phyloP scores from a whole-genome alignment of 1,139 yeast species.

The Yamadazyma taylorii region DNA sequence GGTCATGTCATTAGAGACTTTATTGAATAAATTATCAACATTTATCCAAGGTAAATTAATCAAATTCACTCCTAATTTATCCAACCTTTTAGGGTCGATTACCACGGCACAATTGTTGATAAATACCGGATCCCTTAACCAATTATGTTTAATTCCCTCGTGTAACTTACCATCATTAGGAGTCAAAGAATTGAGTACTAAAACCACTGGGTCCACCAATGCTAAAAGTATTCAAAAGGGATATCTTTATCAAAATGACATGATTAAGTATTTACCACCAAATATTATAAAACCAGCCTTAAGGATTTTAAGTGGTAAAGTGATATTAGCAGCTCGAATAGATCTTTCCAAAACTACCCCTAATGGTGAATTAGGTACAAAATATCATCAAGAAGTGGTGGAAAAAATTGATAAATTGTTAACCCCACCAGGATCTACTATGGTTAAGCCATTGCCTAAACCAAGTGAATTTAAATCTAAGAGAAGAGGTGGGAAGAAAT shows the following conservation, averaged over 20 bases:
- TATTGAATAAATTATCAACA: constrained; percentile 44
- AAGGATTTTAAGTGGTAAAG: constrained; percentile 77
- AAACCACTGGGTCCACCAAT: constrained; percentile 28
- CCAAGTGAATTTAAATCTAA: constrained; percentile 80
- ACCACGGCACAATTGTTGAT: constrained; percentile 76
- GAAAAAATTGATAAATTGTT: constrained; percentile 68
- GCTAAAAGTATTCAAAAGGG: constrained; percentile 56
- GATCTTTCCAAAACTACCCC: constrained; percentile 52
- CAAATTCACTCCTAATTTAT: constrained; percentile 75
- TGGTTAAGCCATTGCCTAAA: constrained; percentile 75
- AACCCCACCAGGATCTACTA: constrained; percentile 73
- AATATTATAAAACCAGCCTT: constrained; percentile 68
- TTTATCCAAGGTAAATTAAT: constrained; percentile 60
- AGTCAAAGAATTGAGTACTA: constrained; percentile 51
- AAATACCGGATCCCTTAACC: constrained; percentile 69
- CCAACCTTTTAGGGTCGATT: constrained; percentile 69
- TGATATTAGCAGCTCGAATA: constrained; percentile 79
- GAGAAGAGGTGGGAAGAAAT: constrained; percentile 82
- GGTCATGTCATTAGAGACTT: constrained; percentile 45
- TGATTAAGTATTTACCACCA: constrained; percentile 56
- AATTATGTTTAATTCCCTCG: constrained; percentile 70
- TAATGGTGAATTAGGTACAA: constrained; percentile 57
- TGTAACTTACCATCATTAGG: constrained; percentile 85
- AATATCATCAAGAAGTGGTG: constrained; percentile 59
- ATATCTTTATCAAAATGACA: constrained; percentile 51